Evolutionary conservation across 2,329 filamentous ascomycete genomes (phyloP), one percentile per base, ranked within the genome.

Genomic region (Penicillium hesseltinei): DNA sequence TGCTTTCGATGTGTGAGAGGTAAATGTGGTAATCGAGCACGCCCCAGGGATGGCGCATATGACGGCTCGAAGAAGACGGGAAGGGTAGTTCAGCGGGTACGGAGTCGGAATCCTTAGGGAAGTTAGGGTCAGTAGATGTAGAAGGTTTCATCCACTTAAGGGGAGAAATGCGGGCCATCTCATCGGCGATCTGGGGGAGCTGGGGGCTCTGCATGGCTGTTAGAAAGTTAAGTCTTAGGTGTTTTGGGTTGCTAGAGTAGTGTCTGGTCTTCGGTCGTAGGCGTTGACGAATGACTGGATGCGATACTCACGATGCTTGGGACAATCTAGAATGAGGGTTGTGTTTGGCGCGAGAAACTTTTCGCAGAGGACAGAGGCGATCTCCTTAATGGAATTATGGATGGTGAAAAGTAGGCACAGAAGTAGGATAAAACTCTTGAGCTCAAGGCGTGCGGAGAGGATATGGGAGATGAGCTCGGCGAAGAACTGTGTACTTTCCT

Each of bases 11-110:
- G n/a, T 55, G 50, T 17, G 58, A 58, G 11, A 74, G 66, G 43
- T 72, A 73, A 17, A 74, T 51, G 19, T 72, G 63, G 29, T 71
- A 74, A 55, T 74, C 72, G 9, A 73, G 54, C 15, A 71, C 60
- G 10, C 65, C 62, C 69, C 69, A 73, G 7, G 69, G 69, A 42
- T 73, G 70, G 15, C 29, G 36, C 49, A 53, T 53, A 19, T 51
- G 21, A 17, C 36, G 23, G 9, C 36, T 45, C 2, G 10, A n/a
- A 21, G 43, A 27, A 10, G 44, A 39, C 2, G 27, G 31, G 19
- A 39, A 51, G 13, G 23, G 50, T 19, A 19, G 1, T 7, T 40
- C 8, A 25, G n/a, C 2, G 15, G 43, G 5, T 31, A 4, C 15
- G n/a, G 13, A 13, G 9, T 4, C 21, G 9, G 36, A 6, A 33